A percentile compares a stretch with the other conserved stretches of the same genome.
phyloP scores from a whole-genome alignment of 2,329 filamentous ascomycete genomes.

The Colletotrichum siamense region DNA sequence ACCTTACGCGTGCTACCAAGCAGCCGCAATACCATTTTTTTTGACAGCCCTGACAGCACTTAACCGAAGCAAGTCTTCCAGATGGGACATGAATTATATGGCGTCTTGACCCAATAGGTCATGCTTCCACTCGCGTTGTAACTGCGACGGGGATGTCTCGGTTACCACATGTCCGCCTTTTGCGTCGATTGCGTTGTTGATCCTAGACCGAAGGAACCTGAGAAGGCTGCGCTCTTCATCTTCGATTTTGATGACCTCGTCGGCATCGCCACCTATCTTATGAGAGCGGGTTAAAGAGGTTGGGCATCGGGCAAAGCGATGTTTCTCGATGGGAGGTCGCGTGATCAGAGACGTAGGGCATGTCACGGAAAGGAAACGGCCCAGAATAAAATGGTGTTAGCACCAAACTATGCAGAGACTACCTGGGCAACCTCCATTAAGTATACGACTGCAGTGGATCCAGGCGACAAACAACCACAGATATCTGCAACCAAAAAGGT shows the following conservation, averaged over 20 bases:
- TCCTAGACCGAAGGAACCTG: neutral
- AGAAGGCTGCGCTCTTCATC: neutral
- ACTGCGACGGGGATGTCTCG: too few species aligned
- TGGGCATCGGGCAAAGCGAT: fast-evolving
- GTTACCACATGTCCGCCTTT: neutral
- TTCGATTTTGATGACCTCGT: neutral
- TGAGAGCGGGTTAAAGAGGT: fast-evolving
- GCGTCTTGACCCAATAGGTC: too few species aligned
- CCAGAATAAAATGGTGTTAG: neutral
- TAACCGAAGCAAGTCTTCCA: neutral
- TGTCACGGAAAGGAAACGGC: too few species aligned
- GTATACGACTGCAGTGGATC: neutral
- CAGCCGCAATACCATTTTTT: neutral
- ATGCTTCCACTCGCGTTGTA: too few species aligned
- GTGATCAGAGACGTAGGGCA: neutral
- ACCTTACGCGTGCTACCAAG: neutral
- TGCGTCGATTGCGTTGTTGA: neutral
- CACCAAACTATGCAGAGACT: neutral
- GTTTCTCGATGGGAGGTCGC: neutral
- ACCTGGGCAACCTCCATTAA: neutral
- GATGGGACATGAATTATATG: too few species aligned
- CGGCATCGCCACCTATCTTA: neutral
- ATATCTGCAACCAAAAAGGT: neutral
- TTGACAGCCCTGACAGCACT: neutral
- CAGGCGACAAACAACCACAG: neutral